phyloP scores from a whole-genome alignment of 805 yeast species.

The Lipomyces yamadae region DNA sequence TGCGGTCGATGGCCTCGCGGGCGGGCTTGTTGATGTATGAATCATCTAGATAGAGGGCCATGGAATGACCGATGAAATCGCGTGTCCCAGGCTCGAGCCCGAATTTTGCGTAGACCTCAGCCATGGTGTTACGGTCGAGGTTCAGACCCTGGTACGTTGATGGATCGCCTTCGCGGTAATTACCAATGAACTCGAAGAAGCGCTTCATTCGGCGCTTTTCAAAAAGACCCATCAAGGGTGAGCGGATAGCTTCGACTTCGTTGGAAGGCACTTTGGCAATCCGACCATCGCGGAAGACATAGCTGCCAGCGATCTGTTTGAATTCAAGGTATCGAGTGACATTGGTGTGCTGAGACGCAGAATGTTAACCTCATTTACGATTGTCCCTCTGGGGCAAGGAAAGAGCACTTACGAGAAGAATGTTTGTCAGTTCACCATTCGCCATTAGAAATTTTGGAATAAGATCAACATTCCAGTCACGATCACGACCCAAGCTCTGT shows the following conservation, averaged over 20 bases:
- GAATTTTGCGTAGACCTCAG: conserved; percentile 83
- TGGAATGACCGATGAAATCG: conserved; percentile 97
- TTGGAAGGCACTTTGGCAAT: conserved; percentile 95
- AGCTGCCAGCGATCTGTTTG: conserved; percentile 95
- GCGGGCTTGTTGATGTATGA: conserved; percentile 88
- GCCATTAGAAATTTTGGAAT: conserved; percentile 98
- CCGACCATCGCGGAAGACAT: conserved; percentile 85
- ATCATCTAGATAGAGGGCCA: conserved; percentile 96
- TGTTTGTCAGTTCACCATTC: conserved; percentile 94
- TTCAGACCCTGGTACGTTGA: conserved; percentile 81
- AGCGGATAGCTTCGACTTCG: conserved; percentile 86
- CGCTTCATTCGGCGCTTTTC: conserved; percentile 95
- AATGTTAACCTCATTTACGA: background rate
- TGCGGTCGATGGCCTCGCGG: conserved; percentile 86
- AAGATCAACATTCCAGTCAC: conserved; percentile 98
- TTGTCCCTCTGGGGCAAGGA: background rate
- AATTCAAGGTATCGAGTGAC: conserved; percentile 95
- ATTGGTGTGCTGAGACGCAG: conserved; percentile 66
- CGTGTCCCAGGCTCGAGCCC: conserved; percentile 92
- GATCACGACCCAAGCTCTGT: conserved; percentile 77
- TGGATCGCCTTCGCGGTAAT: conserved; percentile 75
- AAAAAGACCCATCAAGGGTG: conserved; percentile 93
- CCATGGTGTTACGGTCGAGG: conserved; percentile 87
- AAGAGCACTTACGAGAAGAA: conserved; percentile 57
- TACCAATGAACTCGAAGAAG: conserved; percentile 85